Base-by-base conservation (phyloP, 805 yeast species). In the Saccharomycopsis schoenii region DNA sequence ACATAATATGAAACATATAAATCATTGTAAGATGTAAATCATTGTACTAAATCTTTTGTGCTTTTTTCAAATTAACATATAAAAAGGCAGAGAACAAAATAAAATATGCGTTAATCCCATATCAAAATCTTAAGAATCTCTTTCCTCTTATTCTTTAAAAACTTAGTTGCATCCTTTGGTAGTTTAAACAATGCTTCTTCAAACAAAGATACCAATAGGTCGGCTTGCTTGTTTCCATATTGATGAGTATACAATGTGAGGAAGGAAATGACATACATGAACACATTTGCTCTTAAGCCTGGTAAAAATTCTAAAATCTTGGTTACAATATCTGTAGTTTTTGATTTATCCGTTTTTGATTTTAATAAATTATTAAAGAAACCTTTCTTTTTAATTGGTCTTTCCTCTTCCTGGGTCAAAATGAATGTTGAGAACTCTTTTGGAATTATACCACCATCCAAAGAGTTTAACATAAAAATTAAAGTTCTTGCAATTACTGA, bases 391-490 rank as follows among this genome's bases (percentile, higher is more conserved):
- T 67, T 68, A 14, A 62, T 57, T 19, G 72, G 70, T 24, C 69
- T 66, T 55, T 66, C 63, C 34, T 68, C 67, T 29, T 63, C 66
- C 14, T 65, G 68, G 8, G 52, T 24, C 55, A 68, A 62, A 36
- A 70, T 57, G 56, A 64, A 67, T 9, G 67, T 65, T 0, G 74
- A 62, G 29, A 70, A 67, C 58, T 70, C 75, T 15, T 63, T 65
- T 52, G 77, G 72, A 10, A 78, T 70, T n/a, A 78, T 71, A 5
- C 80, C 77, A 19, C 77, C 80, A 47, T 74, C 73, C 4, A 77
- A 59, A 54, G 71, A 71, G 25, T 70, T 66, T 61, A 78, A 62
- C 14, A 77, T 58, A 1, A 71, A 56, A 1, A 68, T 19, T 37
- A 73, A 62, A 1, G 72, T 70, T 54, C 70, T 62, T 11, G 54